A percentile compares a stretch with the other conserved stretches of the same genome.
These are phyloP conservation scores for Fraxinus quadrangulata DNA, from an alignment of 257 asterid genomes.

Conservation along the genomic window DNA sequence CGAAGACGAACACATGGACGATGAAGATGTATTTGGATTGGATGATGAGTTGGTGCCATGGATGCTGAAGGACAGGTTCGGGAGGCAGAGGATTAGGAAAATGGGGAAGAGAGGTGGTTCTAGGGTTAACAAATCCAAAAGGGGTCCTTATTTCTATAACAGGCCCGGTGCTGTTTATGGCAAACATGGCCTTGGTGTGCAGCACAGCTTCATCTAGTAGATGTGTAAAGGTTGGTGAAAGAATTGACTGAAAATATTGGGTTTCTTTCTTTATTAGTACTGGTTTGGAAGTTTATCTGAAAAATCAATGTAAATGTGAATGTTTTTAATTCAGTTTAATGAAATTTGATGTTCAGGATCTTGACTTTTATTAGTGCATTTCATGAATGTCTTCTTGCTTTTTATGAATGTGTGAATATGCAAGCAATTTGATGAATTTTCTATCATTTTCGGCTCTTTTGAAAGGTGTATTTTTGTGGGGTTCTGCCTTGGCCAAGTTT, in stretches of 20 bases:
- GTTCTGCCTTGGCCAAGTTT: no score
- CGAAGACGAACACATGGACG: conserved; percentile 27
- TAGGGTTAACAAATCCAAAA: conserved; percentile 49
- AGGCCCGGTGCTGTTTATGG: background rate
- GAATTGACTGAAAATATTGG: conserved; percentile 14
- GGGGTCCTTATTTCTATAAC: conserved; percentile 45
- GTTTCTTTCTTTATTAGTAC: background rate
- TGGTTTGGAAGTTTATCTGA: background rate
- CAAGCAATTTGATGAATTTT: no score
- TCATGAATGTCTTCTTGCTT: no score
- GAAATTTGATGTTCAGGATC: background rate
- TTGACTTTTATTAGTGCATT: background rate
- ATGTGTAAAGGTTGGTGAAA: background rate
- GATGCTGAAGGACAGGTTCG: conserved; percentile 53
- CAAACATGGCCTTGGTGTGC: conserved; percentile 6
- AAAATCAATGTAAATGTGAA: background rate
- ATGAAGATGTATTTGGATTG: conserved; percentile 36
- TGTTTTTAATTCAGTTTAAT: background rate
- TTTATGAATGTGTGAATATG: no score
- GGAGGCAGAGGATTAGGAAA: conserved; percentile 71
- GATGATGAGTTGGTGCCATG: conserved; percentile 82
- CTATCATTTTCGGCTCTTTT: no score
- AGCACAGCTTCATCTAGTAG: background rate
- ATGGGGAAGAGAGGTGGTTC: conserved; percentile 64
- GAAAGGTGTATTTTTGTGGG: no score